Evolutionary conservation across 1,284 basidiomycete species (phyloP).

Genomic region (Ganoderma resinaceum): DNA sequence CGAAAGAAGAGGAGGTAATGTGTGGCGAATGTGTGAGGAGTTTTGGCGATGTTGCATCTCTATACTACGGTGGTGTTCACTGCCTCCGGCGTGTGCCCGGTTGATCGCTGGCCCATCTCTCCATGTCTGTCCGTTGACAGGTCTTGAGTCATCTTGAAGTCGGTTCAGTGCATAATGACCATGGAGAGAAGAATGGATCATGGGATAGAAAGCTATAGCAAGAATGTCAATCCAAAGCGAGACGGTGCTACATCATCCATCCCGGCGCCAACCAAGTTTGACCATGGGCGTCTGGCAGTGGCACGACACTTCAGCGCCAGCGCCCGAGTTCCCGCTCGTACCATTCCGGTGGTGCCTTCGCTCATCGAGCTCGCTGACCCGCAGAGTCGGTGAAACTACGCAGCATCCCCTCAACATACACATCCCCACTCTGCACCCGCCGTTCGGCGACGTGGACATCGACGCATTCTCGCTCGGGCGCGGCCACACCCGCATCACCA

Average conservation of each 20-base stretch:
- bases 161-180: too few species aligned
- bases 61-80: not conserved
- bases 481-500: constrained; percentile 49
- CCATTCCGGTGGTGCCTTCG: too few species aligned
- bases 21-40: not conserved
- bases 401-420: constrained; percentile 68
- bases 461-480: constrained; percentile 36
- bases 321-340: not conserved
- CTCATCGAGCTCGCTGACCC: not conserved
- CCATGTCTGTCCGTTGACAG: not conserved
- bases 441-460: constrained; percentile 38
- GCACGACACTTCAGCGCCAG: too few species aligned
- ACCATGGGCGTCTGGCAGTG: too few species aligned
- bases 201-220: too few species aligned
- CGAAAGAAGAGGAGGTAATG: not conserved
- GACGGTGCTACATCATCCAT: too few species aligned
- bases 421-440: constrained; percentile 44
- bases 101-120: not conserved
- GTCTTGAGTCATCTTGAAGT: too few species aligned
- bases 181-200: too few species aligned
- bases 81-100: not conserved
- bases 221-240: not conserved
- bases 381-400: constrained; percentile 58
- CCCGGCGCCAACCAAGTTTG: too few species aligned
- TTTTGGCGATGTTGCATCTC: not conserved